phyloP scores from a whole-genome alignment of 1,284 basidiomycete species.

The Naganishia albida region DNA sequence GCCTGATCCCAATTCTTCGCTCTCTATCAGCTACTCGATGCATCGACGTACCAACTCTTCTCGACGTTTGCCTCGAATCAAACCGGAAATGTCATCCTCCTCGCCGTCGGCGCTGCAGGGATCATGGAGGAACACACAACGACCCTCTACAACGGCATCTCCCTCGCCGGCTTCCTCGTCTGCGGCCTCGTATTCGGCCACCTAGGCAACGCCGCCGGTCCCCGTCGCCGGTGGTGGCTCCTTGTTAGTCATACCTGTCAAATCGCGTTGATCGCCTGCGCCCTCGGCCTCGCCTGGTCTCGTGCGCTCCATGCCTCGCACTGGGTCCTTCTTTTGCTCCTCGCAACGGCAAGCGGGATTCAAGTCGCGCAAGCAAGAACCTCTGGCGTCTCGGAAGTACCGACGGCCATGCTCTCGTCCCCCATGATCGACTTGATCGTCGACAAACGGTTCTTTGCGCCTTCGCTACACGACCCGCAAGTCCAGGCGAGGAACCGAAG shows the following conservation, averaged over 20 bases:
- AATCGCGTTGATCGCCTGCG: slow-evolving; percentile 5
- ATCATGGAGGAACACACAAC: slow-evolving; percentile 28
- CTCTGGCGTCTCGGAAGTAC: slow-evolving; percentile 26
- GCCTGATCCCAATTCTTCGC: not conserved
- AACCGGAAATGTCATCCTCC: slow-evolving; percentile 50
- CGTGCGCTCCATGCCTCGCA: slow-evolving; percentile 39
- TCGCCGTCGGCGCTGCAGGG: slow-evolving; percentile 48
- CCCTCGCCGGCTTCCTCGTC: slow-evolving; percentile 45
- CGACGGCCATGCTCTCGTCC: slow-evolving; percentile 40
- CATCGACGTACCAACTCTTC: slow-evolving; percentile 52
- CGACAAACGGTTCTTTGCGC: slow-evolving; percentile 47
- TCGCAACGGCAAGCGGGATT: slow-evolving; percentile 49
- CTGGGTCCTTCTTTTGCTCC: slow-evolving; percentile 46
- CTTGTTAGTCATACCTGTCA: slow-evolving; percentile 21
- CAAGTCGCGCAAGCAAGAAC: slow-evolving; percentile 44
- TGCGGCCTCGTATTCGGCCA: slow-evolving; percentile 43
- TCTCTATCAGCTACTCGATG: slow-evolving; percentile 40
- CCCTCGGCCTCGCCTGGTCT: slow-evolving; percentile 34
- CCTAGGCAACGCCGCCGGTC: slow-evolving; percentile 45
- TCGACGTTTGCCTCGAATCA: slow-evolving; percentile 52
- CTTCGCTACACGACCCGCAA: not conserved
- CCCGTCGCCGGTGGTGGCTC: slow-evolving; percentile 27
- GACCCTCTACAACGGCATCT: slow-evolving; percentile 41
- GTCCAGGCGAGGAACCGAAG: slow-evolving; percentile 44
- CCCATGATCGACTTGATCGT: slow-evolving; percentile 51